Percentiles rank a stretch among this genome's conserved stretches.
Conservation (phyloP, 352 stramenopile species). For the Phytophthora idaei region DNA sequence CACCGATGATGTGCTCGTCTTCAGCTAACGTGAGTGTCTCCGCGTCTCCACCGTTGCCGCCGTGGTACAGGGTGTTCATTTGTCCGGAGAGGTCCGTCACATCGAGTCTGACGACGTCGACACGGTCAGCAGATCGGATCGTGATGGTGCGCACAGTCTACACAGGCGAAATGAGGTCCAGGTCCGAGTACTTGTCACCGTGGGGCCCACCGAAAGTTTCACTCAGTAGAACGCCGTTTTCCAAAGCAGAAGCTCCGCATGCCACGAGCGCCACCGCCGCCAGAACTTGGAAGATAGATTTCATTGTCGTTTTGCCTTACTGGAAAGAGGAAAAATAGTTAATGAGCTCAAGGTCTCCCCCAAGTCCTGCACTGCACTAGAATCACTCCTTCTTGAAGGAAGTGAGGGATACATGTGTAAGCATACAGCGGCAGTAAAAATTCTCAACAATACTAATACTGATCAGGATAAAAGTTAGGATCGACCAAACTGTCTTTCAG, state of each 20-base stretch:
- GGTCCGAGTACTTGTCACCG: conserved; percentile 15
- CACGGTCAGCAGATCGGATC: conserved; percentile 7
- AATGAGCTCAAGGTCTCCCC: background rate
- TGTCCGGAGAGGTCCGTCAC: background rate
- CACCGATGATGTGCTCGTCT: conserved; percentile 10
- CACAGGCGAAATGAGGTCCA: background rate
- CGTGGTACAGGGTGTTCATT: conserved; percentile 8
- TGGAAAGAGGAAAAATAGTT: background rate
- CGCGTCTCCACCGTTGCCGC: conserved; percentile 3
- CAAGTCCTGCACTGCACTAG: background rate
- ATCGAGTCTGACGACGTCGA: conserved; percentile 9
- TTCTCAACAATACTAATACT: background rate
- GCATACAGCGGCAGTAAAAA: too few species aligned
- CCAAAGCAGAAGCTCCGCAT: background rate
- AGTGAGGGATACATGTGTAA: background rate
- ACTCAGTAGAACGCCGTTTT: background rate
- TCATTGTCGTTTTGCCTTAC: conserved; percentile 2
- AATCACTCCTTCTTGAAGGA: background rate
- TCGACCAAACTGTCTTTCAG: background rate
- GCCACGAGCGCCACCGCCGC: background rate
- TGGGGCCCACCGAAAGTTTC: conserved; percentile 17
- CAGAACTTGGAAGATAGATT: conserved; percentile 8
- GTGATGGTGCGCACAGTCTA: conserved; percentile 14
- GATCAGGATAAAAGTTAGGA: background rate
- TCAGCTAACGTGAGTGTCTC: background rate